These are phyloP conservation scores for Fusarium staphyleae DNA, from an alignment of 2,329 filamentous ascomycete species.

Conservation along the genomic window DNA sequence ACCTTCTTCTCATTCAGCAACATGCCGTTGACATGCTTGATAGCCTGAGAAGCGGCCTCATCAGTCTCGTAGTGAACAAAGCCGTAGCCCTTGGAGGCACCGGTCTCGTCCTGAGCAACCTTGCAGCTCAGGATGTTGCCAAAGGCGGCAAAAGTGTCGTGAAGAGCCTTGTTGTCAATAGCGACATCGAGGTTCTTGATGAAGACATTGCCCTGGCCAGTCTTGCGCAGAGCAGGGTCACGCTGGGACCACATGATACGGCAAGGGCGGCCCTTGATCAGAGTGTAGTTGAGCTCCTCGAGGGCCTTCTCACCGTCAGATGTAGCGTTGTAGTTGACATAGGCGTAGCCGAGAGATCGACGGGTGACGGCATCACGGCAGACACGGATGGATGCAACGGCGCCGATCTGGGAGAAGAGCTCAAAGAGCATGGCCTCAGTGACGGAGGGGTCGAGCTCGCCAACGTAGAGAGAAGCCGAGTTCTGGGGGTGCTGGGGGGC, in stretches of 20 bases:
- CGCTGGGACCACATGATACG: constrained; percentile 99
- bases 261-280: constrained; percentile 98
- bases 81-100: constrained; percentile 97
- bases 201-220: constrained; percentile 98
- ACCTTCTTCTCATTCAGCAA: constrained; percentile 99
- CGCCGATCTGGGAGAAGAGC: constrained; percentile 99
- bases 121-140: constrained; percentile 99
- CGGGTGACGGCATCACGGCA: constrained; percentile 99
- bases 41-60: constrained; percentile 93
- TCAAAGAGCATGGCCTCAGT: constrained; percentile 99
- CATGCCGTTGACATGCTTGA: constrained; percentile 99
- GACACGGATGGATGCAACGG: constrained; percentile 98
- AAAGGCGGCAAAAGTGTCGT: constrained; percentile 98
- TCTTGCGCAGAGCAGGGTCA: constrained; percentile 98
- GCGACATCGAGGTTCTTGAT: constrained; percentile 99
- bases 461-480: constrained; percentile 97
- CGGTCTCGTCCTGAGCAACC: constrained; percentile 96
- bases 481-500: constrained; percentile 78
- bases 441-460: constrained; percentile 96
- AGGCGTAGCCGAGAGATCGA: constrained; percentile 97
- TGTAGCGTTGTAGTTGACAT: constrained; percentile 99
- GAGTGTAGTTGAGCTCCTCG: constrained; percentile 98
- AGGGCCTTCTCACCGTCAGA: constrained; percentile 96
- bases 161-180: constrained; percentile 99
- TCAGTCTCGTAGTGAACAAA: constrained; percentile 99